Evolutionary conservation across 1,284 basidiomycete species (phyloP).

Genomic region (Ustilago loliicola): DNA sequence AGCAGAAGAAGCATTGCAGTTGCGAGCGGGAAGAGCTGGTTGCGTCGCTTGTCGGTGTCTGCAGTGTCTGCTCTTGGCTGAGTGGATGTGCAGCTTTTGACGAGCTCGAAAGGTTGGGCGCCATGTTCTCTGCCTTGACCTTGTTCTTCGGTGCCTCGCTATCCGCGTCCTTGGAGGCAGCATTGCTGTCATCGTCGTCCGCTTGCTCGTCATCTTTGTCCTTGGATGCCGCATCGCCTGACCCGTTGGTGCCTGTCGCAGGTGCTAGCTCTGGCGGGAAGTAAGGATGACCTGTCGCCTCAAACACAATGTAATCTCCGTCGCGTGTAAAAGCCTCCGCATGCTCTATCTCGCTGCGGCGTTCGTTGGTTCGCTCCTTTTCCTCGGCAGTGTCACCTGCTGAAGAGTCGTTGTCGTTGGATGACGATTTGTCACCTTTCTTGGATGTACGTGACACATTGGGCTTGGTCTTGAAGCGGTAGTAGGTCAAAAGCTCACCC

Average conservation of each 20-base stretch:
- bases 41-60: conserved; percentile 46
- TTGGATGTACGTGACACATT: conserved; percentile 28
- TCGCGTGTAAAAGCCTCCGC: conserved; percentile 47
- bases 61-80: conserved; percentile 42
- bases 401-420: conserved; percentile 38
- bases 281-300: conserved; percentile 62
- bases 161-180: conserved; percentile 11
- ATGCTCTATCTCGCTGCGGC: conserved; percentile 42
- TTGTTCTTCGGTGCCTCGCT: conserved; percentile 22
- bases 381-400: conserved; percentile 43
- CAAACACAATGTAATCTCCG: conserved; percentile 61
- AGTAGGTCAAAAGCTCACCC: conserved; percentile 59
- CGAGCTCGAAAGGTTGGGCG: conserved; percentile 18
- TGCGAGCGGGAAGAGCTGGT: conserved; percentile 28
- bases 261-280: conserved; percentile 47
- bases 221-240: conserved; percentile 15
- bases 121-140: conserved; percentile 42
- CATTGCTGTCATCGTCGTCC: conserved; percentile 5
- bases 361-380: conserved; percentile 35
- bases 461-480: conserved; percentile 62
- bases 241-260: conserved; percentile 2
- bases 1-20: conserved; percentile 65
- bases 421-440: conserved; percentile 30
- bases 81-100: conserved; percentile 44
- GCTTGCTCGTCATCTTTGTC: conserved; percentile 15